Evolutionary conservation across 257 asterid genomes (phyloP), one percentile per base, ranked within the genome.

Genomic region (Nemophila menziesii): DNA sequence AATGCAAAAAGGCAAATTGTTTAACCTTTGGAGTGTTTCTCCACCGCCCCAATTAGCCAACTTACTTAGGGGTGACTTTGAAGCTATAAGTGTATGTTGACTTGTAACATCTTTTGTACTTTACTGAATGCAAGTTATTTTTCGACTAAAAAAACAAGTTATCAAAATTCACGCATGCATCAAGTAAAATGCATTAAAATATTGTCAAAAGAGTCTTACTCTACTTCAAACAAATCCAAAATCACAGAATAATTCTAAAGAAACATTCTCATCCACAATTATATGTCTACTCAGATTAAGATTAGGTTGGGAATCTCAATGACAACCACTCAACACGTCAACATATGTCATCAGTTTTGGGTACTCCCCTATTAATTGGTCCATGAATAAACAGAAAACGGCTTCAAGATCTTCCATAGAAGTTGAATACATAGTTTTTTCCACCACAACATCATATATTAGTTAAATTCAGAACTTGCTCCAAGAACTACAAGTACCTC

Each of bases 381-480:
- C n/a, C n/a, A n/a, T n/a, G n/a, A n/a, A n/a, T n/a, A n/a, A n/a
- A n/a, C n/a, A n/a, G n/a, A n/a, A n/a, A n/a, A n/a, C n/a, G n/a
- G n/a, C n/a, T n/a, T n/a, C n/a, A n/a, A n/a, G 34, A 15, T 48
- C 54, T 12, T 48, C 43, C 11, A 48, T 20, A 11, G 43, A 48
- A 15, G 43, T 17, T 2, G 16, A 48, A 12, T 48, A 48, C n/a
- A 9, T 3, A 2, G 26, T 0, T 4, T 27, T 18, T 44, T 18
- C 24, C 10, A 1, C 41, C 14, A 20, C 54, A 8, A 15, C 22
- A 11, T 29, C 43, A 16, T 41, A 33, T 7, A 7, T 20, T 2
- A 18, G 17, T n/a, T 48, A 18, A 26, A 12, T 48, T 9, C 14
- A 24, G 2, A 16, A 27, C 9, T 18, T 48, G 11, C 22, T 48